phyloP scores from a whole-genome alignment of 257 asterid genomes.

The Cynanchum wilfordii region DNA sequence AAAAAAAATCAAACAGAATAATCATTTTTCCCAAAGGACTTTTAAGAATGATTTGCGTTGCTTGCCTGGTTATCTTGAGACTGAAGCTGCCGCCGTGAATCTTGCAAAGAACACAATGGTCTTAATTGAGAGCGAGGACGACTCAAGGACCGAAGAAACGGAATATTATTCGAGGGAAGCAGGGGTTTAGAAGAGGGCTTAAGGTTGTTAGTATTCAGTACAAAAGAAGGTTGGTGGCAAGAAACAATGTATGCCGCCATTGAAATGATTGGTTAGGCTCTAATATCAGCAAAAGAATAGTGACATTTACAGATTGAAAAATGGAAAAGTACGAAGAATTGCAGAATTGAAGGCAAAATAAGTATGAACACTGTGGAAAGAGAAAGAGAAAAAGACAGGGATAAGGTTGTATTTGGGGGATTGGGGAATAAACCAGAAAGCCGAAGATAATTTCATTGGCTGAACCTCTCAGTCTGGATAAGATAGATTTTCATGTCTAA shows the following conservation, averaged over 20 bases:
- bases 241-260: conserved; percentile 60
- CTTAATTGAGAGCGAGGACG: conserved; percentile 20
- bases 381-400: conserved; percentile 18
- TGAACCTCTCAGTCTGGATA: conserved; percentile 60
- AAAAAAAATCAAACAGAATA: background rate
- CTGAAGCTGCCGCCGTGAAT: conserved; percentile 28
- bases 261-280: conserved; percentile 20
- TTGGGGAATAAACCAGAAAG: conserved; percentile 12
- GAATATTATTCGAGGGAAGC: conserved; percentile 24
- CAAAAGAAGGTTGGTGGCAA: conserved; percentile 46
- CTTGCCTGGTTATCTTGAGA: conserved; percentile 46
- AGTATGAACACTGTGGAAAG: background rate
- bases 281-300: conserved; percentile 17
- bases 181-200: conserved; percentile 22
- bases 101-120: conserved; percentile 39
- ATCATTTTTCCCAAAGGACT: background rate
- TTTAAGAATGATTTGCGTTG: background rate
- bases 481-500: conserved; percentile 18
- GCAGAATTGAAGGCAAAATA: background rate
- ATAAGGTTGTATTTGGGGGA: conserved; percentile 35
- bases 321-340: background rate
- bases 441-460: conserved; percentile 13
- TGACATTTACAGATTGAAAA: conserved; percentile 30
- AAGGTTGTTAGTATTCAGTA: conserved; percentile 25
- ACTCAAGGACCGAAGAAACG: conserved; percentile 4